phyloP scores from a whole-genome alignment of 768 basidiomycete genomes.

The Tylopilus sp. region DNA sequence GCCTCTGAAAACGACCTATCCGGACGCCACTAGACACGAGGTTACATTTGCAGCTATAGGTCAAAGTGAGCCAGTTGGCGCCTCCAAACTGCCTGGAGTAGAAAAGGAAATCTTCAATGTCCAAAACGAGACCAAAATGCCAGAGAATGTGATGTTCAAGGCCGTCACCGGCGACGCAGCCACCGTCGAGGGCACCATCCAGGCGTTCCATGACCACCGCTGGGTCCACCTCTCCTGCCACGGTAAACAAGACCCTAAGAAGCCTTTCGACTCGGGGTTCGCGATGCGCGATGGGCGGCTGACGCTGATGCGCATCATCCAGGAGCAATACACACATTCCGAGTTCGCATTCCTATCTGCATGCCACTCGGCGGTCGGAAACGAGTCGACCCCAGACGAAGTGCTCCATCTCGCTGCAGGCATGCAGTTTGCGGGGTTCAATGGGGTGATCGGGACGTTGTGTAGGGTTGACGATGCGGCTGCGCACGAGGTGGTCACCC shows the following conservation, averaged over 20 bases:
- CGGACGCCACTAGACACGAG: neutral
- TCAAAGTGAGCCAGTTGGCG: too few relatives aligned
- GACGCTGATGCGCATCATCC: neutral
- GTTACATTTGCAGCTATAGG: neutral
- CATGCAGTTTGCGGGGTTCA: neutral
- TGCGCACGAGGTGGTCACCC: neutral
- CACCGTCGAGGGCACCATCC: neutral
- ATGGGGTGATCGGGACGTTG: neutral
- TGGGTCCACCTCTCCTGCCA: neutral
- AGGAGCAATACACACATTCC: neutral
- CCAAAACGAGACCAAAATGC: neutral
- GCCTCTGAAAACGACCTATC: neutral
- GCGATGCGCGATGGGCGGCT: neutral
- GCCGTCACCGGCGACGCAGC: neutral
- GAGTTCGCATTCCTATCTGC: neutral
- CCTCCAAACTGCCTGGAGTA: neutral
- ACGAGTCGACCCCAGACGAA: neutral
- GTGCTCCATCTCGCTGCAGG: neutral
- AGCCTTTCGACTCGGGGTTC: neutral
- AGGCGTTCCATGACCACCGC: neutral
- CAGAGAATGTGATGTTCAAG: neutral
- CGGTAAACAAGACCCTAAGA: neutral
- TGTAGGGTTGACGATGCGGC: neutral
- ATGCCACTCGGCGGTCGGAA: neutral
- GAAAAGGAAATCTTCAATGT: neutral